Evolutionary conservation across 176 grass and related monocot species (phyloP), one percentile per base, ranked within the genome.

Genomic region (Triticum monococcum): DNA sequence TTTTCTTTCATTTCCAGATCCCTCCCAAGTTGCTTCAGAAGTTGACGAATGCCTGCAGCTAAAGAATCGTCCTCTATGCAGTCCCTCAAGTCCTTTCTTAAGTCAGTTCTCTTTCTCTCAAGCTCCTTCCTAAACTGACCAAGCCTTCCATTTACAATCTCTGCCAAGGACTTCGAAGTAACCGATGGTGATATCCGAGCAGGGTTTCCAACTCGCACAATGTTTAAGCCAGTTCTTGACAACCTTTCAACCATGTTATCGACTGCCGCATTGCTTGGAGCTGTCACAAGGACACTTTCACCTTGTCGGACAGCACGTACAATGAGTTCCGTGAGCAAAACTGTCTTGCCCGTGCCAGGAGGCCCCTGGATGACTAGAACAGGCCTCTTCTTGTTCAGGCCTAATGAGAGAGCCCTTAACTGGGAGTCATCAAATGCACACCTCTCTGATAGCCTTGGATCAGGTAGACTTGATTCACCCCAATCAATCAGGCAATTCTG

Each of bases 201-300:
- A 87, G 93, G 96, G 62, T 98, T 98, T 82, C 96, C 96, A 38
- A 98, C 88, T 68, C 96, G 93, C 26, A 98, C 96, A 63, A 95
- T 94, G 77, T 94, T 94, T 86, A 98, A 81, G 46, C 89, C 79
- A 37, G 87, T 91, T 26, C 77, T 79, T 14, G 86, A 94, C 68
- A 96, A 84, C 60, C 83, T 91, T 81, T 98, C 93, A 81, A 98
- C 93, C 93, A 96, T 88, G 65, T 96, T 98, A 91, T 98, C 96
- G 0, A 98, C 93, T 54, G 90, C 92, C 12, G 82, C 88, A 84
- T 98, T 98, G 59, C 91, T 98, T 76, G 96, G 92, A 81, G 93
- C 93, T 45, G 96, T 91, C 41, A 98, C 84, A 56, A 98, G 93
- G 25, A 98, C 91, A 86, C 71, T 81, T 82, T 98, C 96, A 48